Percentiles rank a stretch among this genome's conserved stretches.
These are phyloP conservation scores for Rachicladosporium sp. DNA, from an alignment of 2,329 filamentous ascomycete genomes.

Conservation along the genomic window DNA sequence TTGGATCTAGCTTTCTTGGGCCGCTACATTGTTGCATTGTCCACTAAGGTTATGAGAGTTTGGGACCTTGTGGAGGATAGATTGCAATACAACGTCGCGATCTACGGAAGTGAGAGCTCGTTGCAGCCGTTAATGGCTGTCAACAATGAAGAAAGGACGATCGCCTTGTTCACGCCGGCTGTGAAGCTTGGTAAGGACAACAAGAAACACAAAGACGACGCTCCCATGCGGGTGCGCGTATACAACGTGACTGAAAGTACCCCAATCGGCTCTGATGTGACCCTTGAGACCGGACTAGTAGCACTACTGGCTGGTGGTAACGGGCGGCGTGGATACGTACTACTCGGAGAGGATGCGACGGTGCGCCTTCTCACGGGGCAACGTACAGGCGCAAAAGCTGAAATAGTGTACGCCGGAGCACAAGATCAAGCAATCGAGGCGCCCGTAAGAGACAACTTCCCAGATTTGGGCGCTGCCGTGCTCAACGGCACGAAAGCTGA, in stretches of 20 bases:
- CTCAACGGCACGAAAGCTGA: constrained; percentile 1
- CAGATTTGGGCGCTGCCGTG: constrained; percentile 10
- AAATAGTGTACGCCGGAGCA: neutral
- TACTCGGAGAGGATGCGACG: constrained; percentile 64
- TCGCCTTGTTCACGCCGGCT: constrained; percentile 24
- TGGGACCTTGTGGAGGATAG: constrained; percentile 77
- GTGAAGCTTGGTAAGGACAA: constrained; percentile 28
- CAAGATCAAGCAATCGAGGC: constrained; percentile 22
- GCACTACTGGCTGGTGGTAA: constrained; percentile 53
- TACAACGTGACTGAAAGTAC: too few species aligned
- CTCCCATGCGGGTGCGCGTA: too few species aligned
- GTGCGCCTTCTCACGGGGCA: constrained; percentile 37
- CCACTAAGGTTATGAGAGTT: constrained; percentile 58
- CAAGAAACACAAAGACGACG: constrained; percentile 18
- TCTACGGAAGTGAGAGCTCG: constrained; percentile 5
- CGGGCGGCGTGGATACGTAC: constrained; percentile 55
- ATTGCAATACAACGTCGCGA: constrained; percentile 49
- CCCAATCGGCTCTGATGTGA: neutral
- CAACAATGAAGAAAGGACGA: constrained; percentile 42
- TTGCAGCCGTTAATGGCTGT: constrained; percentile 45
- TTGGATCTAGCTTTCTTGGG: constrained; percentile 46
- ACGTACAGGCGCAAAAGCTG: constrained; percentile 2
- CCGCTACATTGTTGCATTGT: constrained; percentile 62
- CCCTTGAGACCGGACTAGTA: constrained; percentile 39
- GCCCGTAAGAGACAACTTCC: constrained; percentile 1